These are phyloP conservation scores for Harrya chromipes DNA, from an alignment of 768 basidiomycete genomes.

Conservation along the genomic window DNA sequence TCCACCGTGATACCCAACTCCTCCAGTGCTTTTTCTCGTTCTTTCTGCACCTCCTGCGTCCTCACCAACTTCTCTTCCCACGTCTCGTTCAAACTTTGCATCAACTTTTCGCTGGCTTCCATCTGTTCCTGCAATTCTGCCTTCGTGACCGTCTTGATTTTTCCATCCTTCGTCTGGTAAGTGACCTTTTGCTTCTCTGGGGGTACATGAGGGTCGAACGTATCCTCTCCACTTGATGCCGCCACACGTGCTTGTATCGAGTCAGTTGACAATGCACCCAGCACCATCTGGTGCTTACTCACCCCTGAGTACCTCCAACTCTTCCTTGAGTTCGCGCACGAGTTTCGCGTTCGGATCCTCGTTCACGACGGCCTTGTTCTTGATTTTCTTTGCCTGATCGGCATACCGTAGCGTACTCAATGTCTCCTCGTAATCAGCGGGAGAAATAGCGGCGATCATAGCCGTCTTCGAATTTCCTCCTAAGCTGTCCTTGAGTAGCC, in stretches of 20 bases:
- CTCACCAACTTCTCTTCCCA: constrained; percentile 94
- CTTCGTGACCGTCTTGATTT: constrained; percentile 93
- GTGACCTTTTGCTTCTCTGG: constrained; percentile 95
- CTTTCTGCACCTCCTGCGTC: constrained; percentile 93
- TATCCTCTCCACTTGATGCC: constrained; percentile 63
- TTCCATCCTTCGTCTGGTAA: constrained; percentile 89
- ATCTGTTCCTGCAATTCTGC: constrained; percentile 97
- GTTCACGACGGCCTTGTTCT: constrained; percentile 98
- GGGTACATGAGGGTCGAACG: constrained; percentile 84
- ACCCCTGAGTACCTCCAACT: constrained; percentile 89
- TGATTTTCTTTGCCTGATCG: constrained; percentile 99
- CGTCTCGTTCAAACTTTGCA: constrained; percentile 90
- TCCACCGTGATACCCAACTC: constrained; percentile 97
- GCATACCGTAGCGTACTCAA: constrained; percentile 96
- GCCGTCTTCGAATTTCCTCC: constrained; percentile 98
- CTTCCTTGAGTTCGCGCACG: constrained; percentile 98
- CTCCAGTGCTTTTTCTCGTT: constrained; percentile 96
- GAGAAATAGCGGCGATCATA: constrained; percentile 98
- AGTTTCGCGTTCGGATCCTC: constrained; percentile 99
- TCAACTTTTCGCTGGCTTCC: constrained; percentile 91
- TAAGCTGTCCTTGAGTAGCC: constrained; percentile 96
- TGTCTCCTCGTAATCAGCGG: constrained; percentile 98
- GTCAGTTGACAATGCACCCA: constrained; percentile 6
- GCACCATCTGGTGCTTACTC: constrained; percentile 15
- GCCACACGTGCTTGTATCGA: constrained; percentile 65